phyloP scores from a whole-genome alignment of 306 rosid species.

The Cercis canadensis region DNA sequence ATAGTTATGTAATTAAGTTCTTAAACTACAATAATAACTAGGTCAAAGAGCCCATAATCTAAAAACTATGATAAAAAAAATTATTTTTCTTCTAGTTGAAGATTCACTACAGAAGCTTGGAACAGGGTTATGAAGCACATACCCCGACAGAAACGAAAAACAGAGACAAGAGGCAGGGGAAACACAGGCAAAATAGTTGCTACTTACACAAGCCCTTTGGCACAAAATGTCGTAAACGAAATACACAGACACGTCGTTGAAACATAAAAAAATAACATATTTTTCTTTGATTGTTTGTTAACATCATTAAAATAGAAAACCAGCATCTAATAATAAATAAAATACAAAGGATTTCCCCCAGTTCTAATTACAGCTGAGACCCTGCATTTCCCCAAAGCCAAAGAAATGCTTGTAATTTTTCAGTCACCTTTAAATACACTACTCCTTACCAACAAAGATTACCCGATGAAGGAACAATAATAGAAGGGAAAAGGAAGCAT shows the following conservation, averaged over 20 bases:
- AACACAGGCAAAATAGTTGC: background rate
- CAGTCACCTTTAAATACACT: background rate
- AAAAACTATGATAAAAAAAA: too few species aligned
- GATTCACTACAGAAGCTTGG: background rate
- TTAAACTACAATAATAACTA: too few species aligned
- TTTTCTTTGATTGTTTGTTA: background rate
- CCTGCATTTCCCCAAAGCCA: constrained; percentile 12
- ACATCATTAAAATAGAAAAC: too few species aligned
- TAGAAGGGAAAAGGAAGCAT: constrained; percentile 18
- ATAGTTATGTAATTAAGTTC: too few species aligned
- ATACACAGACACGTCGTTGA: too few species aligned
- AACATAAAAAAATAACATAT: background rate
- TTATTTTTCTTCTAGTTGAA: background rate
- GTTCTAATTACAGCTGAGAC: constrained; percentile 24
- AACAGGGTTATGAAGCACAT: background rate
- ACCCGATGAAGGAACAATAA: constrained; percentile 40
- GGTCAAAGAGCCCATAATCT: too few species aligned
- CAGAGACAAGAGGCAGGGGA: constrained; percentile 2
- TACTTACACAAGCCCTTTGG: background rate
- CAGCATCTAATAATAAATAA: constrained; percentile 13
- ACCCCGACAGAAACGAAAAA: too few species aligned
- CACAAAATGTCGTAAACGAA: too few species aligned
- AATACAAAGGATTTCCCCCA: constrained; percentile 16
- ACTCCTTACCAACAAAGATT: constrained; percentile 37
- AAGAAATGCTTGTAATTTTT: constrained; percentile 15